Conservation (phyloP, 257 asterid species). For the Salvia rosmarinus region DNA sequence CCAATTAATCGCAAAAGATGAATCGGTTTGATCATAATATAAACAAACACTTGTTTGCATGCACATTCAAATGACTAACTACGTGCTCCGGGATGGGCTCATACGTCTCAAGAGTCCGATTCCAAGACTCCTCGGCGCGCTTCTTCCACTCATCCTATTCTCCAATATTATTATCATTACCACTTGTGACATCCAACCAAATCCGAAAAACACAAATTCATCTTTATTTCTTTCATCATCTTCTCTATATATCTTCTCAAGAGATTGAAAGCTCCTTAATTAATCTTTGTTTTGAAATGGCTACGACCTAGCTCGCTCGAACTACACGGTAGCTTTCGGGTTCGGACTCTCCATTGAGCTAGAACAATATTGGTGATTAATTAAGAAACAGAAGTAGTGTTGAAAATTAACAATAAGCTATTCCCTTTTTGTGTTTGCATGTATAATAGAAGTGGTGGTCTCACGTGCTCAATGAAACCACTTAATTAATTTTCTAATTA, state of each 20-base stretch:
- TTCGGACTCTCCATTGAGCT: neutral
- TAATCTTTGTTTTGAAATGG: neutral
- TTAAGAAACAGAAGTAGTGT: neutral
- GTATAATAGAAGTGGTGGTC: neutral
- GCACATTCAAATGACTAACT: slow-evolving; percentile 37
- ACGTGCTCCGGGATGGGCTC: slow-evolving; percentile 48
- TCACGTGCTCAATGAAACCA: no score
- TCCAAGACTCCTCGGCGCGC: slow-evolving; percentile 52
- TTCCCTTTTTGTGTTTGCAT: neutral
- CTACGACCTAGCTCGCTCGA: neutral
- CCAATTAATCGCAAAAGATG: no score
- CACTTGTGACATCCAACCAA: slow-evolving; percentile 28
- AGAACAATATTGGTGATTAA: no score
- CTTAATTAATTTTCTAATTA: no score
- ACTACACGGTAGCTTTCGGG: neutral
- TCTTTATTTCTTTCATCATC: neutral
- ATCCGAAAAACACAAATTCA: neutral
- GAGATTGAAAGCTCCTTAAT: no score
- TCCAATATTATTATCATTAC: slow-evolving; percentile 36
- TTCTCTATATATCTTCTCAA: neutral
- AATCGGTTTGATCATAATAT: no score
- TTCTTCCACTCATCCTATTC: slow-evolving; percentile 55
- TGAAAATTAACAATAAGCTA: neutral
- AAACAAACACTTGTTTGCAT: slow-evolving; percentile 46
- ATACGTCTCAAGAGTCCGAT: slow-evolving; percentile 44